Conservation (phyloP, 2,329 filamentous ascomycete species). For the Colletotrichum horii region DNA sequence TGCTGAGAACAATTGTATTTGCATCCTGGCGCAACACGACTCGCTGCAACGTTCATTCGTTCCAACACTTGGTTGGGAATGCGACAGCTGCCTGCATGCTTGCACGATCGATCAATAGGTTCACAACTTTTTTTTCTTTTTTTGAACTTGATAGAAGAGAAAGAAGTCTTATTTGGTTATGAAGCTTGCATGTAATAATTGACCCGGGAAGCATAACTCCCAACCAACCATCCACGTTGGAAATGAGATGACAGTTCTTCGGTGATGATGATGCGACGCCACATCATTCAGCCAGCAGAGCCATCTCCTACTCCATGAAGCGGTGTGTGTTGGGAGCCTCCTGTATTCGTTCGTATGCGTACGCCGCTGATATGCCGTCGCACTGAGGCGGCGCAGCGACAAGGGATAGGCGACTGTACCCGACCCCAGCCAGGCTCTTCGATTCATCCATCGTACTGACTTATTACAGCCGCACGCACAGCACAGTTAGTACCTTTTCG, state of each 20-base stretch:
- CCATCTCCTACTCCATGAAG: background rate
- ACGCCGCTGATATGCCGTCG: background rate
- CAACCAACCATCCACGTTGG: background rate
- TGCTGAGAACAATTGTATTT: background rate
- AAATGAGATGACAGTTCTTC: background rate
- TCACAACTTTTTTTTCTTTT: background rate
- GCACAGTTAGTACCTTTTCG: background rate
- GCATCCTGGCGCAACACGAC: background rate
- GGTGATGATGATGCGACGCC: background rate
- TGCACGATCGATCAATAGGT: background rate
- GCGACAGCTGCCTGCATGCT: background rate
- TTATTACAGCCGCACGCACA: background rate
- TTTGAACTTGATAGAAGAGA: background rate
- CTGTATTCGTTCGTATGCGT: background rate
- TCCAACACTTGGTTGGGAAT: background rate
- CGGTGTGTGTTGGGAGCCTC: background rate
- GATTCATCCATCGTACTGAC: background rate
- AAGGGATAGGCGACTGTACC: background rate
- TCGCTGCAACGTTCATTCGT: background rate
- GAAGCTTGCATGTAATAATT: background rate
- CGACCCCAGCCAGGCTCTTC: background rate
- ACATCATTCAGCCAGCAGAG: background rate
- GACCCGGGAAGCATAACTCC: background rate
- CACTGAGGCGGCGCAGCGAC: background rate
- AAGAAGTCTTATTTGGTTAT: background rate